Base-by-base conservation (phyloP, 768 basidiomycete genomes). In the Pleurotus djamor region DNA sequence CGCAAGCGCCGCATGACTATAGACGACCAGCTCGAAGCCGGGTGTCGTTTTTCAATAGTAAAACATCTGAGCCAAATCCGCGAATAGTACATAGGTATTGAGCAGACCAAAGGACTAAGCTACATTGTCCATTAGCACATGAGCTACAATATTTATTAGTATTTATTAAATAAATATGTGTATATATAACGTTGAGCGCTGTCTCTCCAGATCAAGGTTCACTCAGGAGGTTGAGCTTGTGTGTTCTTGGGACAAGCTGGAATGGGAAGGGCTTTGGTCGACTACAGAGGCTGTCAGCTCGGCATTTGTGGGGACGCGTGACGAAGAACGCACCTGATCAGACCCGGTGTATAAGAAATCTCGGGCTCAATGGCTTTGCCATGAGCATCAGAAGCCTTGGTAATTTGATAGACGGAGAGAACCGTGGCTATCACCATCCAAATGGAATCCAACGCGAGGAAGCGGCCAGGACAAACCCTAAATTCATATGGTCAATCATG, bases 391-490 rank as follows among this genome's bases (percentile, higher is more conserved):
- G 68, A 59, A n/a, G 74, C 66, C 59, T 72, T 76, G 28, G 72
- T 63, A 28, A 82, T 77, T 14, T 69, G 63, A 65, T 74, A 81
- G 4, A 75, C 72, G 2, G 75, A 59, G 21, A 82, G 65, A 13
- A 79, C 65, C 2, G 74, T 76, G 21, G 77, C 75, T 6, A 79
- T 67, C 8, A 74, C 66, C 32, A 81, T 76, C 76, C 76, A 82
- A 21, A 81, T 54, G 4, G 74, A 72, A 63, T 78, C 77, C 35
- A 74, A 69, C 33, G 78, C 81, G 5, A 82, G 65, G 66, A 70
- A 74, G n/a, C 74, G 71, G 6, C 81, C 79, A 2, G 80, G 80
- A 65, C 81, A 83, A 38, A 74, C 64, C 45, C 80, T 80, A 4
- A 34, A 28, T 28, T 28, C 21, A 28, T 28, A 28, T 28, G 21